These are phyloP conservation scores for Carex scoparia DNA, from an alignment of 176 grass and related monocot species.

Conservation along the genomic window DNA sequence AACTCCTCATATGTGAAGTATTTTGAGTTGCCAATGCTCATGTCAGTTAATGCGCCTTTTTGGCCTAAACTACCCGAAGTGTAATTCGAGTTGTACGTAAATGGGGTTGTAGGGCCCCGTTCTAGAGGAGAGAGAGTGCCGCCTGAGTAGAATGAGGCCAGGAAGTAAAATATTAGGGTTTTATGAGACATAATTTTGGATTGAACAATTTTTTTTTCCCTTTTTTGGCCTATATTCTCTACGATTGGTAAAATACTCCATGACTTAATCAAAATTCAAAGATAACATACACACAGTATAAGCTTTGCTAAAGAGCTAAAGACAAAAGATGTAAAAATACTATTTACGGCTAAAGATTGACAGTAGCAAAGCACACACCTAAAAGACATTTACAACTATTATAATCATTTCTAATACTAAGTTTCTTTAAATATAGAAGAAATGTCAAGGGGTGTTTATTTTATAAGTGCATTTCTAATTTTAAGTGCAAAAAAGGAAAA, in stretches of 20 bases:
- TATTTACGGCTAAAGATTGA: background rate
- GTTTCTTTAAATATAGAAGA: background rate
- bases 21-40: constrained; percentile 52
- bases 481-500: background rate
- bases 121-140: constrained; percentile 18
- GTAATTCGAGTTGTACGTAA: constrained; percentile 37
- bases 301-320: background rate
- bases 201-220: background rate
- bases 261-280: background rate
- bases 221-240: background rate
- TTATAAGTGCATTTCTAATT: constrained; percentile 5
- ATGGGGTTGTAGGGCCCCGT: constrained; percentile 33
- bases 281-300: background rate
- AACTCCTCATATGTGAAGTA: constrained; percentile 72
- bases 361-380: background rate
- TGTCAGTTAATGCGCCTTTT: constrained; percentile 46
- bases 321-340: background rate
- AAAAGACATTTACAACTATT: background rate
- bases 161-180: background rate
- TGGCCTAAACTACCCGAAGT: constrained; percentile 34
- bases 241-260: background rate
- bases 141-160: background rate
- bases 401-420: background rate
- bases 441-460: background rate
- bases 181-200: background rate